phyloP scores from a whole-genome alignment of 371 early-diverging fungal species.

The Rhizopus microsporus region DNA sequence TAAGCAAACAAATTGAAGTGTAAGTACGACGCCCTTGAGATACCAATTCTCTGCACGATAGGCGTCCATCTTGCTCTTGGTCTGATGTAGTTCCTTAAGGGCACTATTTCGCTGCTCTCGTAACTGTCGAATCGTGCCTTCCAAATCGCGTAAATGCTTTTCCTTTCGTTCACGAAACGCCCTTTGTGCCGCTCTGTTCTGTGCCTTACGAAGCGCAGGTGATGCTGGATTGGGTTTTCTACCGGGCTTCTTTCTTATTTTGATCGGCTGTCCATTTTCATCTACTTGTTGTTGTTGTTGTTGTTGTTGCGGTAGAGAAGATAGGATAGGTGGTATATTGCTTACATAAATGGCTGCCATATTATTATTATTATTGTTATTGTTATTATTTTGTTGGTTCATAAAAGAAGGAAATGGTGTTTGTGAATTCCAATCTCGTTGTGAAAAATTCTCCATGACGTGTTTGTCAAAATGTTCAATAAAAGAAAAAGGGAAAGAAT shows the following conservation, averaged over 20 bases:
- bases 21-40: slow-evolving; percentile 52
- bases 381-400: not conserved
- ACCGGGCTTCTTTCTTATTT: slow-evolving; percentile 57
- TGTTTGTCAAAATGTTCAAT: slow-evolving; percentile 9
- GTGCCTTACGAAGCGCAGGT: slow-evolving; percentile 72
- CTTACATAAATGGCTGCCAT: slow-evolving; percentile 25
- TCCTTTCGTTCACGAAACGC: slow-evolving; percentile 82
- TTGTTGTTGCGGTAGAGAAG: slow-evolving; percentile 11
- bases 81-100: slow-evolving; percentile 42
- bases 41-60: slow-evolving; percentile 62
- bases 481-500: not conserved
- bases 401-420: not conserved
- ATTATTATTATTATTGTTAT: not conserved
- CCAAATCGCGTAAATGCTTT: slow-evolving; percentile 64
- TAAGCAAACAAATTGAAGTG: slow-evolving; percentile 50
- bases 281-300: slow-evolving; percentile 17
- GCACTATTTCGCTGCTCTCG: slow-evolving; percentile 50
- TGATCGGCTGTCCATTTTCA: slow-evolving; percentile 22
- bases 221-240: slow-evolving; percentile 74
- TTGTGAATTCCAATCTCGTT: not conserved
- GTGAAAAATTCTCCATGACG: slow-evolving; percentile 4
- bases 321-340: slow-evolving; percentile 12
- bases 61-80: slow-evolving; percentile 49
- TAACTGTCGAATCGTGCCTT: slow-evolving; percentile 63
- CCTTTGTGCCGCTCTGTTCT: slow-evolving; percentile 79